Conservation (phyloP, 2,329 filamentous ascomycete genomes). For the Shiraia sp. region DNA sequence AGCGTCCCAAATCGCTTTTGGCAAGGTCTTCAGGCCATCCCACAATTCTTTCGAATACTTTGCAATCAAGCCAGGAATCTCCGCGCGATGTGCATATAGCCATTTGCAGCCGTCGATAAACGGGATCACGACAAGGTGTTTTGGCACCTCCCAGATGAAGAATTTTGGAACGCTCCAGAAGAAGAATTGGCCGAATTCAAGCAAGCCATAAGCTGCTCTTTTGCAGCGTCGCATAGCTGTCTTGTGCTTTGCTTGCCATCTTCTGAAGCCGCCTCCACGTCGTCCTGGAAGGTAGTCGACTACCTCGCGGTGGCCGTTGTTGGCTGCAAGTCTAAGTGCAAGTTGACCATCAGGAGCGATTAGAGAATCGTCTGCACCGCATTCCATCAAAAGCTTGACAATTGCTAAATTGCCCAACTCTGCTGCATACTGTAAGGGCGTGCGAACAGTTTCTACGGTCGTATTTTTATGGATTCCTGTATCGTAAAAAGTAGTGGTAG, state of each 20-base stretch:
- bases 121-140: conserved; percentile 10
- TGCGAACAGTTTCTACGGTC: too few relatives aligned
- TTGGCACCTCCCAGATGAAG: conserved; percentile 16
- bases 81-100: conserved; percentile 9
- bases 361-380: conserved; percentile 49
- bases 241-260: conserved; percentile 20
- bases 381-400: conserved; percentile 48
- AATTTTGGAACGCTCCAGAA: conserved; percentile 17
- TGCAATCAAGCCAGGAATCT: conserved; percentile 11
- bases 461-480: too few relatives aligned
- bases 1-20: conserved; percentile 7
- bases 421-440: conserved; percentile 53
- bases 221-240: conserved; percentile 12
- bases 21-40: conserved; percentile 5
- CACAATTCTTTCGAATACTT: conserved; percentile 3
- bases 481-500: conserved; percentile 1
- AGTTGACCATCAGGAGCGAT: conserved; percentile 53
- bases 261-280: conserved; percentile 24
- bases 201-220: conserved; percentile 6
- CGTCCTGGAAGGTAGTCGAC: conserved; percentile 50
- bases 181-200: conserved; percentile 8
- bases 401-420: conserved; percentile 47
- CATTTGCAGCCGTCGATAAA: conserved; percentile 6
- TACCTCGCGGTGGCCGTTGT: conserved; percentile 48
- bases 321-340: conserved; percentile 52